Evolutionary conservation across 441 rosid genomes (phyloP), one percentile per base, ranked within the genome.

Genomic region (Populus tomentosa): DNA sequence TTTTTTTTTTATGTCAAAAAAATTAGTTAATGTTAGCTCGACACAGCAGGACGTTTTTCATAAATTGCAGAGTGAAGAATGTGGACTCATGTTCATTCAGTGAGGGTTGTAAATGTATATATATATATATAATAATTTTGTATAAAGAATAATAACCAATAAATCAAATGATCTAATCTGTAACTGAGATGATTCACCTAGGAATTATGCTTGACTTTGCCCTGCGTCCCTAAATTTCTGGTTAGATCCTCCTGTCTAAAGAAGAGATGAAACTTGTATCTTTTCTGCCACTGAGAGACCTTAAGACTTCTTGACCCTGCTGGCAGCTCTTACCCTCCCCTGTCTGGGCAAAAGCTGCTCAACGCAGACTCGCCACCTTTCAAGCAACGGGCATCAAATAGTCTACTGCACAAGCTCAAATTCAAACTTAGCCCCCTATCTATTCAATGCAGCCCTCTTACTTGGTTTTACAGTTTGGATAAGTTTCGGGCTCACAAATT

Each of bases 391-490:
- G 74, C 50, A 67, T 30, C 53, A 32, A 36, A 32, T 16, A 70
- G 69, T 63, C 75, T 66, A 79, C 35, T 32, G 50, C 42, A 35
- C 24, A 10, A 68, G 76, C 78, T 16, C 66, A 62, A 26, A 13
- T 36, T 70, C 82, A 63, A 76, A 72, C 80, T 21, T 56, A 59
- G 68, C n/a, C 10, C 73, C 59, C 87, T 81, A 87, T 75, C 85
- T 82, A 78, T 82, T 83, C 46, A 63, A 70, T 53, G 76, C 85
- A 30, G 82, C 70, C 67, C 73, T 79, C 30, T 70, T 40, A 76
- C 30, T 82, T 30, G 70, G 67, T 24, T 82, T 82, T 63, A 50
- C 75, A 53, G 24, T 67, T 67, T 68, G 72, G 5, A 62, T n/a
- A 10, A 71, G 74, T 42, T 85, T 87, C 73, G 71, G 79, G 40